Conservation (phyloP, 202 grass and related monocot species). For the Eragrostis tef region DNA sequence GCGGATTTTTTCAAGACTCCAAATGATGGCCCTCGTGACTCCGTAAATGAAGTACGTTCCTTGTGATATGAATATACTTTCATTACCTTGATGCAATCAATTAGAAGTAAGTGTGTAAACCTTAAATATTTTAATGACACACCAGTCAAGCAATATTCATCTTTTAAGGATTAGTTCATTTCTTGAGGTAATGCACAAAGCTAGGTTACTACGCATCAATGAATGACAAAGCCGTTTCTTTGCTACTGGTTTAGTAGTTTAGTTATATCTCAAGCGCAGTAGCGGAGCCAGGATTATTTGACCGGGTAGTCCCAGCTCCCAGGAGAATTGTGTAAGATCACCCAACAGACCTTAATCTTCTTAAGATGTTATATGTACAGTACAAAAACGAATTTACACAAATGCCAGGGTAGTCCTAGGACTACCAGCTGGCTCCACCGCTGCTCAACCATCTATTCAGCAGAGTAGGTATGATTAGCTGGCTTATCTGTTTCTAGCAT, state of each 20-base stretch:
- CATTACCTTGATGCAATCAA: not conserved
- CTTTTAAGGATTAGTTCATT: not conserved
- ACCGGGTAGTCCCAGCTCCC: too few relatives aligned
- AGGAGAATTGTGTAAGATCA: too few relatives aligned
- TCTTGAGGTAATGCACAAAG: slow-evolving; percentile 25
- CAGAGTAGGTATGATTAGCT: not conserved
- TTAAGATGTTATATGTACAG: too few relatives aligned
- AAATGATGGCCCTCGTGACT: slow-evolving; percentile 15
- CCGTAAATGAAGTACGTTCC: slow-evolving; percentile 55
- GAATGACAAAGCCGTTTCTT: not conserved
- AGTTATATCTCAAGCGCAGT: not conserved
- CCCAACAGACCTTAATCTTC: too few relatives aligned
- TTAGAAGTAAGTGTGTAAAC: not conserved
- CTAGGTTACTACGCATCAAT: not conserved
- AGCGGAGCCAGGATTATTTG: too few relatives aligned
- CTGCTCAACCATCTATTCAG: not conserved
- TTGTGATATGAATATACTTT: not conserved
- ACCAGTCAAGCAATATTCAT: not conserved
- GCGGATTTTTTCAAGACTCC: slow-evolving; percentile 86
- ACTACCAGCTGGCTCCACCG: too few relatives aligned
- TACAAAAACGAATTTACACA: too few relatives aligned
- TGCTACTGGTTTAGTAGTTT: slow-evolving; percentile 4
- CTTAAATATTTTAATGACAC: not conserved
- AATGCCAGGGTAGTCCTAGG: too few relatives aligned
- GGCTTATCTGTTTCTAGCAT: slow-evolving; percentile 6